phyloP scores from a whole-genome alignment of 352 stramenopile species.

The Phytopythium mirpurense region DNA sequence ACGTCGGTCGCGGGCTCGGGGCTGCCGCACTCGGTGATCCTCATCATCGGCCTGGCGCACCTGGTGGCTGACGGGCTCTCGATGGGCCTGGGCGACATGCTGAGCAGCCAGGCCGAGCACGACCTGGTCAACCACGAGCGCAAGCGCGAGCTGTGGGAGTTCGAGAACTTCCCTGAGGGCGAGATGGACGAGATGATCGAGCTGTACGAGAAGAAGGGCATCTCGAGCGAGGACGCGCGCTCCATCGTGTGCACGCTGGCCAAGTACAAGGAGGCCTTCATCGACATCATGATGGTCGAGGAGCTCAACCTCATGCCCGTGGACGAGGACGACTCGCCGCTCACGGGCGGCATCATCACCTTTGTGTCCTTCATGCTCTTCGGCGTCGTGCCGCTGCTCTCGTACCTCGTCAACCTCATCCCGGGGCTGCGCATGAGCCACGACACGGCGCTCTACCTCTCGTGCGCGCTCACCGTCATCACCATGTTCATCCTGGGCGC shows the following conservation, averaged over 20 bases:
- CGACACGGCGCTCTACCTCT: conserved; percentile 83
- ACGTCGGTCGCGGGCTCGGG: conserved; percentile 90
- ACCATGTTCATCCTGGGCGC: conserved; percentile 93
- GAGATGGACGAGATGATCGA: conserved; percentile 97
- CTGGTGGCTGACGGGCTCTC: conserved; percentile 93
- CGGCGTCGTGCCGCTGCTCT: conserved; percentile 90
- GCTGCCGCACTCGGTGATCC: conserved; percentile 85
- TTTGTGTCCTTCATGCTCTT: conserved; percentile 90
- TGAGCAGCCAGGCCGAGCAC: conserved; percentile 91
- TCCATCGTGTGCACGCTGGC: conserved; percentile 91
- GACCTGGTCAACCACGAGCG: conserved; percentile 93
- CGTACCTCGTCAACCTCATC: conserved; percentile 89
- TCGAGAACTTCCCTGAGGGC: conserved; percentile 95
- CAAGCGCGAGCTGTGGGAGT: conserved; percentile 91
- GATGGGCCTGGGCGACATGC: conserved; percentile 95
- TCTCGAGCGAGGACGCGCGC: conserved; percentile 87
- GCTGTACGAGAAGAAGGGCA: conserved; percentile 91
- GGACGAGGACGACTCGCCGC: conserved; percentile 88
- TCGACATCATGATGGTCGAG: conserved; percentile 97
- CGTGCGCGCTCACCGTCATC: conserved; percentile 91
- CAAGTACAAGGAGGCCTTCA: conserved; percentile 97
- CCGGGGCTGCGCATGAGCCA: conserved; percentile 53
- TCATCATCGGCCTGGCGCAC: conserved; percentile 94
- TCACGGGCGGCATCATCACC: conserved; percentile 81
- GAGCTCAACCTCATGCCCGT: conserved; percentile 94